Base-by-base conservation (phyloP, 768 basidiomycete genomes). In the Rhodosporidiobolus odoratus region DNA sequence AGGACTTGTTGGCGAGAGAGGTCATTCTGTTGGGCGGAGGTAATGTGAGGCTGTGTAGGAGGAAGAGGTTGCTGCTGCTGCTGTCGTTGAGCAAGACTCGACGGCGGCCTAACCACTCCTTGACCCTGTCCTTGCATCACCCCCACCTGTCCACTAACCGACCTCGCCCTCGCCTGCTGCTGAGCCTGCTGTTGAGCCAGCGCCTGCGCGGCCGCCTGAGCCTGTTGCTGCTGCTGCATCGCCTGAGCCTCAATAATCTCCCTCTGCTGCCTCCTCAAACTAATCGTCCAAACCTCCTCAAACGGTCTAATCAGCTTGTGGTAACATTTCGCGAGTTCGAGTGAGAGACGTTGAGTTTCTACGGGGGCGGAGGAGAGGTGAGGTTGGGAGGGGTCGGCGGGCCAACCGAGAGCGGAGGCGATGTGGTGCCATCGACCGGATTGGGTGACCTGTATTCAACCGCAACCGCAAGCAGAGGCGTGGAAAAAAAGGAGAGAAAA, bases 201-300 rank as follows among this genome's bases (percentile, higher is more conserved):
- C 23, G 57, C 62, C 56, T 52, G 47, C 19, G 45, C 52, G 23
- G 45, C 30, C 12, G 61, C 56, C 32, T 43, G 56, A 5, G 57
- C 54, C 5, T 52, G 62, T 35, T 58, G 56, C 53, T 67, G 66
- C 23, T 66, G 53, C 30, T 74, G 66, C 45, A 74, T 45, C n/a
- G n/a, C n/a, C n/a, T n/a, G n/a, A n/a, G n/a, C n/a, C n/a, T n/a
- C n/a, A 23, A 45, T 32, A 30, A 71, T 58, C 27, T 35, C 1
- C 48, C 66, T 57, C 38, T 66, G 69, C 43, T 71, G 73, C 59
- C 34, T 59, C 21, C 58, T 23, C 23, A 71, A 43, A 32, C 45
- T 54, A 52, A 68, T 71, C 32, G 60, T 38, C 73, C 73, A 75
- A 1, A 73, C 68, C 32, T 76, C 76, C 60, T 76, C 76, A 62